These are phyloP conservation scores for Sanghuangporus sanghuang DNA, from an alignment of 1,284 basidiomycete genomes.

Conservation along the genomic window DNA sequence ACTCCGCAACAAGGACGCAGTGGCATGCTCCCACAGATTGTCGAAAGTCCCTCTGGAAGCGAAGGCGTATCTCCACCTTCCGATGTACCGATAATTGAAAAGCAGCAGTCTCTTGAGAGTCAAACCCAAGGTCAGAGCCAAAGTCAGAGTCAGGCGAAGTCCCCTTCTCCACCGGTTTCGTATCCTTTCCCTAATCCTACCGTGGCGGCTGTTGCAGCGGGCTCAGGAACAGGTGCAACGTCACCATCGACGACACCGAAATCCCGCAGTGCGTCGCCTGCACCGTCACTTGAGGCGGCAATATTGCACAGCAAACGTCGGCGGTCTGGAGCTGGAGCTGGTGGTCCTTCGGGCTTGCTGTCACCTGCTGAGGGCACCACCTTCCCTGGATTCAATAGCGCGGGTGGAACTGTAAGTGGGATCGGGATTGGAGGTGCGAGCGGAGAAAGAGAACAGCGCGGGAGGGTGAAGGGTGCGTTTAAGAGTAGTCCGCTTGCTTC, in stretches of 20 bases:
- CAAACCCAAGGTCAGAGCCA: not conserved
- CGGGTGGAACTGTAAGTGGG: not conserved
- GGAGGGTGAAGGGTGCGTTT: constrained; percentile 50
- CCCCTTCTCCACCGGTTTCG: not conserved
- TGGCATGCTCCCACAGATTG: constrained; percentile 2
- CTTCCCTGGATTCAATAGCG: too few species aligned
- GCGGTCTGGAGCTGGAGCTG: not conserved
- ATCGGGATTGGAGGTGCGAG: constrained; percentile 17
- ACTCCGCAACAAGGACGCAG: not conserved
- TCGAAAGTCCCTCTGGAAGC: not conserved
- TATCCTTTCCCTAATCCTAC: not conserved
- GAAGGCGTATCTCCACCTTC: not conserved
- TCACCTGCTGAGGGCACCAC: not conserved
- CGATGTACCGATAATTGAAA: not conserved
- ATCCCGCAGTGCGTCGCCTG: constrained; percentile 37
- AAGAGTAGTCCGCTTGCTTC: constrained; percentile 57
- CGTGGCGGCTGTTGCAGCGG: not conserved
- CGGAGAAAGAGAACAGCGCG: constrained; percentile 12
- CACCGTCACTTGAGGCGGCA: constrained; percentile 51
- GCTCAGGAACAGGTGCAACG: constrained; percentile 1
- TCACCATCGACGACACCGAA: constrained; percentile 14
- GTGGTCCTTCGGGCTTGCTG: not conserved
- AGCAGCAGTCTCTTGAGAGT: not conserved
- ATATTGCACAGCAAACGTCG: constrained; percentile 51
- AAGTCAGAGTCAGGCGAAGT: not conserved